These are phyloP conservation scores for Lecanoromycetidae sp. DNA, from an alignment of 2,329 filamentous ascomycete genomes.

Conservation along the genomic window DNA sequence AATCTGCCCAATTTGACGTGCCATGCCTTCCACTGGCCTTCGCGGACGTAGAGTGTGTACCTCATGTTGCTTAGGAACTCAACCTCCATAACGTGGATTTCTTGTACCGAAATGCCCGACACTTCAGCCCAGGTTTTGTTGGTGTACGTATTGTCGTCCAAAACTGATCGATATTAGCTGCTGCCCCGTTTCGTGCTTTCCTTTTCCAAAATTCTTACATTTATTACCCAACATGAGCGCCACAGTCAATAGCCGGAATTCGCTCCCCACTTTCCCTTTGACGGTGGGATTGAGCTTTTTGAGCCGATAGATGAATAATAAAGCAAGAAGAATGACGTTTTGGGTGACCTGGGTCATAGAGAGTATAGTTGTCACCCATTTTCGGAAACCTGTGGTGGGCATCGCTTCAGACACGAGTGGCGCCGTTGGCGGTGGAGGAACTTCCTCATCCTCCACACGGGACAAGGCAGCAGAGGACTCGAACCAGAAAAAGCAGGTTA, in stretches of 20 bases:
- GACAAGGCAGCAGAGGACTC: conserved; percentile 72
- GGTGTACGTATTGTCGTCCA: conserved; percentile 98
- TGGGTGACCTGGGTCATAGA: conserved; percentile 92
- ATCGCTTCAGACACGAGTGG: conserved; percentile 59
- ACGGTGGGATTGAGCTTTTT: conserved; percentile 84
- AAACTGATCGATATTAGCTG: conserved; percentile 41
- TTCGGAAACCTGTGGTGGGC: conserved; percentile 68
- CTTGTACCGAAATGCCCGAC: conserved; percentile 80
- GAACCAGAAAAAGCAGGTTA: conserved; percentile 97
- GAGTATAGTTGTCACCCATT: conserved; percentile 86
- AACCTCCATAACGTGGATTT: conserved; percentile 99
- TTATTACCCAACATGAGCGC: conserved; percentile 98
- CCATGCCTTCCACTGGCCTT: conserved; percentile 79
- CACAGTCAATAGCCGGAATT: conserved; percentile 83
- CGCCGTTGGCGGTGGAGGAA: conserved; percentile 33
- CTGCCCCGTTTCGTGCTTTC: conserved; percentile 2
- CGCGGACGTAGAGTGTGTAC: conserved; percentile 79
- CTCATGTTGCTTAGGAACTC: conserved; percentile 98
- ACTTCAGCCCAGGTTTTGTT: conserved; percentile 99
- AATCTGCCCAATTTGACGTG: conserved; percentile 72
- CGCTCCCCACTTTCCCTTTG: conserved; percentile 82
- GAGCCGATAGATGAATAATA: conserved; percentile 85
- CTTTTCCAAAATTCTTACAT: conserved; percentile 43
- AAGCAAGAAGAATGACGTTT: conserved; percentile 80
- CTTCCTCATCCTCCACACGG: conserved; percentile 52